phyloP scores from a whole-genome alignment of 2,329 filamentous ascomycete genomes.

The Pestalotiopsis sp. region DNA sequence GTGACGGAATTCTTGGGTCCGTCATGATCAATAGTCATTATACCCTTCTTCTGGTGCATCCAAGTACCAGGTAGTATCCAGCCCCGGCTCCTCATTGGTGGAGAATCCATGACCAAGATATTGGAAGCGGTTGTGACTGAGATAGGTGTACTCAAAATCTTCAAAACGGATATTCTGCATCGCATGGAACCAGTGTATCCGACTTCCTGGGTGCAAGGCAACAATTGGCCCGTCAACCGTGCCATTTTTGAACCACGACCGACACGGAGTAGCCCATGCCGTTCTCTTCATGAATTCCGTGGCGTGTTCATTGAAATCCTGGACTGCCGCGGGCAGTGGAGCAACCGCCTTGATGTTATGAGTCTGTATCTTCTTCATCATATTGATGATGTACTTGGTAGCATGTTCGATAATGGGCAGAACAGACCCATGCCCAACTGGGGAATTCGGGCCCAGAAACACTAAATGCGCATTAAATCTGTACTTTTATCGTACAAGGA shows the following conservation, averaged over 20 bases:
- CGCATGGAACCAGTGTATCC: constrained; percentile 4
- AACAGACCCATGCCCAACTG: not conserved
- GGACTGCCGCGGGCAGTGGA: not conserved
- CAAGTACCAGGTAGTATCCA: not conserved
- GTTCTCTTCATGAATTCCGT: not conserved
- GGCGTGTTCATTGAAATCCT: constrained; percentile 2
- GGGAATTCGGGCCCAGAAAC: not conserved
- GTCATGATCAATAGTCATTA: not conserved
- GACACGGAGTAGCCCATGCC: constrained; percentile 2
- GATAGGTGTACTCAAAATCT: not conserved
- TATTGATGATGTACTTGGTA: constrained; percentile 8
- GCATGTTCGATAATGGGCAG: constrained; percentile 1
- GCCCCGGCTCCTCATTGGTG: not conserved
- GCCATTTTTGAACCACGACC: constrained; percentile 7
- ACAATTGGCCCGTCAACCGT: not conserved
- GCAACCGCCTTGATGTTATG: not conserved
- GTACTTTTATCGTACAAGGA: not conserved
- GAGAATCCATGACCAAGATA: not conserved
- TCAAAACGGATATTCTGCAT: not conserved
- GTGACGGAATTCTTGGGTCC: not conserved
- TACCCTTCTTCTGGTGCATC: not conserved
- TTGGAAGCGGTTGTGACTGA: not conserved
- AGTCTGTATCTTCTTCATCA: not conserved
- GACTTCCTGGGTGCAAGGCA: not conserved
- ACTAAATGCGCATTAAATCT: not conserved